Evolutionary conservation across 306 rosid genomes (phyloP), one percentile per base, ranked within the genome.

Genomic region (Quercus suber): DNA sequence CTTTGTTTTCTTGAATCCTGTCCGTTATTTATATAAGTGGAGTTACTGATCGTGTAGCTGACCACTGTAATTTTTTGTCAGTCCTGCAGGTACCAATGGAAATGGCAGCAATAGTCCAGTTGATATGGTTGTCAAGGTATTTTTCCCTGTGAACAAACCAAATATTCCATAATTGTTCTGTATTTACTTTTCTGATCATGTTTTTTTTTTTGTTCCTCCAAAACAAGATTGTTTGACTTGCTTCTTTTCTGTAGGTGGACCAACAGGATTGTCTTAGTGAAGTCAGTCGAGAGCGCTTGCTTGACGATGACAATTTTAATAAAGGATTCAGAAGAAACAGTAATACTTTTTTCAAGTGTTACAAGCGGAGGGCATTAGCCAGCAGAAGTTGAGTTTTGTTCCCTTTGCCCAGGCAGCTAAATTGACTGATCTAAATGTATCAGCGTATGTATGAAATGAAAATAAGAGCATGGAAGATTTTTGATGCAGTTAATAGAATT

Each of bases 321-420:
- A 73, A 67, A 60, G 81, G 15, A 58, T 45, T 37, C 53, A 52
- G 19, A 57, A 28, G 60, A 30, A 73, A 25, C 55, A 76, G 19
- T 28, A 28, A 27, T 67, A 33, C 18, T 23, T 64, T 18, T 31
- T 53, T 10, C n/a, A 85, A 82, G 84, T 83, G 37, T 63, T 90
- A 81, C 83, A 76, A 25, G 31, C 76, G 90, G 58, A 92, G 79
- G 86, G 84, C 72, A 74, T 25, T 80, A 56, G 4, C 17, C 30
- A 23, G 30, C 35, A 15, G 43, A 75, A 4, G 57, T 49, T 52
- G 43, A 56, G 20, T 65, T 57, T 33, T 21, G 12, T 52, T 70
- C 49, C 27, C 53, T 2, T 10, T 25, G 23, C 27, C 15, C 70
- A 70, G 37, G n/a, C 55, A 20, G 6, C 51, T 31, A 31, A 21